Conservation (phyloP, 495 filamentous ascomycete genomes). For the Rusavskia elegans region DNA sequence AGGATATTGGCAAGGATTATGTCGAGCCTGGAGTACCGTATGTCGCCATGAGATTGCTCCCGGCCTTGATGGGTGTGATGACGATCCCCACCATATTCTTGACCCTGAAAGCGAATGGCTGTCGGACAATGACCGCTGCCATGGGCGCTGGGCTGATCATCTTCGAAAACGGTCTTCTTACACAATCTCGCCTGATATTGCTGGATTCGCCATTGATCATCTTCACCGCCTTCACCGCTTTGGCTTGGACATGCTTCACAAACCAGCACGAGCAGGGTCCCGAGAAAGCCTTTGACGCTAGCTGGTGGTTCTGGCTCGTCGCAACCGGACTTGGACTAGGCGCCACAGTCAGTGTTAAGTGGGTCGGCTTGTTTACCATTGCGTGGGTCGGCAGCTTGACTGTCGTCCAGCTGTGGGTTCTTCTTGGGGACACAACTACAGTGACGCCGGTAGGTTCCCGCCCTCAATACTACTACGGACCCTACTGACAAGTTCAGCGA, state of each 20-base stretch:
- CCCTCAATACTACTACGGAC: background rate
- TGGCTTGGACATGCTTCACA: conserved; percentile 83
- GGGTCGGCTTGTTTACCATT: conserved; percentile 97
- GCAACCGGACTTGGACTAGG: conserved; percentile 78
- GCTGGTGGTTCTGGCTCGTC: conserved; percentile 96
- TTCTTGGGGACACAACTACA: conserved; percentile 74
- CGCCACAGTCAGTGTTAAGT: conserved; percentile 90
- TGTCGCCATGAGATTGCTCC: conserved; percentile 91
- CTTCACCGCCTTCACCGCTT: conserved; percentile 80
- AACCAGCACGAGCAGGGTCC: conserved; percentile 95
- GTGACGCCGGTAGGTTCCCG: conserved; percentile 48
- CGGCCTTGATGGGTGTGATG: conserved; percentile 72
- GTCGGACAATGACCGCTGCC: conserved; percentile 65
- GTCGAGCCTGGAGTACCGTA: conserved; percentile 88
- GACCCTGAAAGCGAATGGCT: conserved; percentile 81
- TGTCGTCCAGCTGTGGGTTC: conserved; percentile 78
- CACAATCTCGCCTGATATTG: conserved; percentile 87
- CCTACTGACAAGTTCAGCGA: conserved; percentile 30
- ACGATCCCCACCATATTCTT: conserved; percentile 86
- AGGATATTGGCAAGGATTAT: conserved; percentile 99
- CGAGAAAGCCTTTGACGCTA: conserved; percentile 62
- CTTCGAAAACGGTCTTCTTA: conserved; percentile 91
- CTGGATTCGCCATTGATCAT: conserved; percentile 91
- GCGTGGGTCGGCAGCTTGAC: conserved; percentile 95
- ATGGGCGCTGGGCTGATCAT: conserved; percentile 75